phyloP scores from a whole-genome alignment of 1,284 basidiomycete genomes.

The Malassezia equina region DNA sequence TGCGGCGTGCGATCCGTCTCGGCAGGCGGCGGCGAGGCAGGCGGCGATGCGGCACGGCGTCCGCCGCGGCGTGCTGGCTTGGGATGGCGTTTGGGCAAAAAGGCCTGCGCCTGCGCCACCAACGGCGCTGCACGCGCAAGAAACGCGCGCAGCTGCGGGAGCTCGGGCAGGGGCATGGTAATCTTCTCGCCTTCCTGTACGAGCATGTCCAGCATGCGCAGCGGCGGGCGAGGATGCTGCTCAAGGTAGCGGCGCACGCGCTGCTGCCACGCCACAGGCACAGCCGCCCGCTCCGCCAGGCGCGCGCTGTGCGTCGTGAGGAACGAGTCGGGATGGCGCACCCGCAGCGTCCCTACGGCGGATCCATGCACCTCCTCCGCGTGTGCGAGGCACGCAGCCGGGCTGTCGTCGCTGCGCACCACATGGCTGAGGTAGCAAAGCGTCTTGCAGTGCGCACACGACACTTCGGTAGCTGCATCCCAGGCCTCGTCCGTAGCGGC shows the following conservation, averaged over 20 bases:
- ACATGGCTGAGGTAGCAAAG: conserved; percentile 94
- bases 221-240: conserved; percentile 56
- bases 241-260: conserved; percentile 62
- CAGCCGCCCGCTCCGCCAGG: conserved; percentile 58
- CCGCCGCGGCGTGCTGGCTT: conserved; percentile 7
- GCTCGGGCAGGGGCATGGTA: conserved; percentile 62
- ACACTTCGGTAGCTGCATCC: conserved; percentile 87
- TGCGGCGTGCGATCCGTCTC: conserved; percentile 23
- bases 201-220: conserved; percentile 66
- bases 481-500: conserved; percentile 48
- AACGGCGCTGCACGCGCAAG: conserved; percentile 71
- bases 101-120: conserved; percentile 57
- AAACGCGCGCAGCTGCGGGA: conserved; percentile 64
- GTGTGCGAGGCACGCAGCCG: conserved; percentile 71
- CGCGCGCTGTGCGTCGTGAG: conserved; percentile 49
- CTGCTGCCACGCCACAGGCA: conserved; percentile 65
- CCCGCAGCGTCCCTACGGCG: conserved; percentile 58
- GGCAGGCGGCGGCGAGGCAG: background rate
- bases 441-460: conserved; percentile 82
- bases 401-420: conserved; percentile 51
- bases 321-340: conserved; percentile 71
- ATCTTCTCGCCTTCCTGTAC: conserved; percentile 79
- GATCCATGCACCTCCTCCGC: conserved; percentile 66
- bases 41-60: background rate
- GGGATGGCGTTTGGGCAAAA: conserved; percentile 52